Percentiles rank a stretch among this genome's conserved stretches.
These are phyloP conservation scores for Rhizomucor pusillus DNA, from an alignment of 371 early-diverging fungal species.

Conservation along the genomic window DNA sequence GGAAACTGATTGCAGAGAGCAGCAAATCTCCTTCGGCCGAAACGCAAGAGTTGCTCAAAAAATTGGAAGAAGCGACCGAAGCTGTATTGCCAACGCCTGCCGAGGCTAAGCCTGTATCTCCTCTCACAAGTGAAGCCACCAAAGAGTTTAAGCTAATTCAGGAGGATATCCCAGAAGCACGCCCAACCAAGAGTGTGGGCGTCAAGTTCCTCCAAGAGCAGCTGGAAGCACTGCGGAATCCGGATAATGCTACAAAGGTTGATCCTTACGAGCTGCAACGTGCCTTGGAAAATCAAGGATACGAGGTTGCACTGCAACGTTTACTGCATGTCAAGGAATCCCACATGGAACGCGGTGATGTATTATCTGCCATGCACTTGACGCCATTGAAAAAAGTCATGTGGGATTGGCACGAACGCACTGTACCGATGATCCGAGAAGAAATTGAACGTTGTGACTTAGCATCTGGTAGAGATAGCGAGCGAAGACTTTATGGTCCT, in stretches of 20 bases:
- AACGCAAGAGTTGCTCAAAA: conserved; percentile 23
- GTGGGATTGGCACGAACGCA: conserved; percentile 75
- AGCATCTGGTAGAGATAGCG: conserved; percentile 22
- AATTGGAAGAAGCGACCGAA: conserved; percentile 31
- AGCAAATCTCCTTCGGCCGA: conserved; percentile 17
- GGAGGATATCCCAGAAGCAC: conserved; percentile 32
- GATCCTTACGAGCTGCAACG: conserved; percentile 76
- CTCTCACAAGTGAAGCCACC: neutral
- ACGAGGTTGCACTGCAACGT: conserved; percentile 73
- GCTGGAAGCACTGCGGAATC: conserved; percentile 54
- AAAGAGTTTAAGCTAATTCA: neutral
- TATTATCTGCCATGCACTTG: conserved; percentile 50
- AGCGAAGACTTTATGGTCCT: conserved; percentile 61
- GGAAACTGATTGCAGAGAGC: conserved; percentile 33
- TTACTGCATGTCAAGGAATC: conserved; percentile 60
- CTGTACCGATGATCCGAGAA: conserved; percentile 64
- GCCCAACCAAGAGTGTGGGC: conserved; percentile 63
- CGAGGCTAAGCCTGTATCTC: neutral
- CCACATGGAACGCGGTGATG: conserved; percentile 56
- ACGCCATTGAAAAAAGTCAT: conserved; percentile 57
- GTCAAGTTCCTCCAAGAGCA: conserved; percentile 77
- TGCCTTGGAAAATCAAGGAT: conserved; percentile 83
- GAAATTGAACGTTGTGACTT: conserved; percentile 56
- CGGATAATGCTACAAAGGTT: conserved; percentile 34
- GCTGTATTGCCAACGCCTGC: conserved; percentile 3